phyloP scores from a whole-genome alignment of 129 eudicot species.

The Pulicaria dysenterica region DNA sequence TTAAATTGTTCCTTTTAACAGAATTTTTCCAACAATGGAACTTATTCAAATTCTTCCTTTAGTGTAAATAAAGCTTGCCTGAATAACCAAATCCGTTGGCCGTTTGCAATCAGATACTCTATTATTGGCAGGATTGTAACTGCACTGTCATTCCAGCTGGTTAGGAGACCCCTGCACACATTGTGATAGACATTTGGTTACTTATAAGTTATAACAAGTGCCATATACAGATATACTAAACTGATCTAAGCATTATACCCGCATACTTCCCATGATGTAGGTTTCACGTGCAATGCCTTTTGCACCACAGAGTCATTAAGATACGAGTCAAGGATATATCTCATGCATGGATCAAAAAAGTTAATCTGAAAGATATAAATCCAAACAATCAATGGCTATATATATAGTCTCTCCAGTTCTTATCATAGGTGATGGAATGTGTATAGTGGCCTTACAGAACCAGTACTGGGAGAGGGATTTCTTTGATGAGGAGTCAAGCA shows the following conservation, averaged over 20 bases:
- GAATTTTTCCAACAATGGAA: background rate
- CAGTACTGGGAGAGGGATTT: slow-evolving; percentile 29
- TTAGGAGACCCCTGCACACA: slow-evolving; percentile 31
- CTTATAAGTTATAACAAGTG: background rate
- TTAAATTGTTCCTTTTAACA: background rate
- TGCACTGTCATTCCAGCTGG: slow-evolving; percentile 39
- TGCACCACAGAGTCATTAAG: slow-evolving; percentile 39
- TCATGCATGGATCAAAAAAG: slow-evolving; percentile 44
- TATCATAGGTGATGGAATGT: slow-evolving; percentile 15
- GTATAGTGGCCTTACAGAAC: slow-evolving; percentile 28
- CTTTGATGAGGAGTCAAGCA: slow-evolving; percentile 23
- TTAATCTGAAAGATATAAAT: slow-evolving; percentile 25
- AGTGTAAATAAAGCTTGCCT: slow-evolving; percentile 33
- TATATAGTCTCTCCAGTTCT: background rate
- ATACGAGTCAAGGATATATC: slow-evolving; percentile 26
- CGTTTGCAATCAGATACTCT: slow-evolving; percentile 41
- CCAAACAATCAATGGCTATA: background rate
- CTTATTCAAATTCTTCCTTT: background rate
- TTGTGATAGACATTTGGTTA: background rate
- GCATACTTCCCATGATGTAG: slow-evolving; percentile 38
- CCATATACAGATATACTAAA: background rate
- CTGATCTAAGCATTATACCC: slow-evolving; percentile 17
- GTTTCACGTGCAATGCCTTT: slow-evolving; percentile 44
- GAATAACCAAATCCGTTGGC: slow-evolving; percentile 45
- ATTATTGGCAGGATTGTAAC: slow-evolving; percentile 46